phyloP scores from a whole-genome alignment of 164 flowering plant genomes.

The Brasenia schreberi region DNA sequence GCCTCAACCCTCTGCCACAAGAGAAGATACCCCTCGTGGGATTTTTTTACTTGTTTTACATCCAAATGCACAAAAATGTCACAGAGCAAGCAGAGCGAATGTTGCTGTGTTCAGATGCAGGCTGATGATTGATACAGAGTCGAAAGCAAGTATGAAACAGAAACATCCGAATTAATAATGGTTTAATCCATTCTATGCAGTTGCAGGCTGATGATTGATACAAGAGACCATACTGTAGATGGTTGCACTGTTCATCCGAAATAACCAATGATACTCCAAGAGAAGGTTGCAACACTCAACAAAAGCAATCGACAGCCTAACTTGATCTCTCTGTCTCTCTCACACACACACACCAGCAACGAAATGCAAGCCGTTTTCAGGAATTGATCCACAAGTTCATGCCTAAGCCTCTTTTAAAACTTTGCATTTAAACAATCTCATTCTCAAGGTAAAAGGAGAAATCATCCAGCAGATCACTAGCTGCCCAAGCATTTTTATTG shows the following conservation, averaged over 20 bases:
- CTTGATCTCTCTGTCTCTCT: neutral
- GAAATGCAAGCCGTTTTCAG: neutral
- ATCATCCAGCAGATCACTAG: too few species aligned
- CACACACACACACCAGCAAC: neutral
- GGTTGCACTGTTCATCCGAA: too few species aligned
- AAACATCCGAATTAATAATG: slow-evolving; percentile 4
- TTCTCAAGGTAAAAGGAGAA: too few species aligned
- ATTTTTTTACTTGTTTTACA: slow-evolving; percentile 52
- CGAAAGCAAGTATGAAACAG: too few species aligned
- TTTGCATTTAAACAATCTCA: too few species aligned
- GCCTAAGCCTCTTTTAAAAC: too few species aligned
- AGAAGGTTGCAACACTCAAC: neutral
- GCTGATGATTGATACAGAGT: too few species aligned
- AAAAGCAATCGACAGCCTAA: neutral
- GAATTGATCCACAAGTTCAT: too few species aligned
- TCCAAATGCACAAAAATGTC: slow-evolving; percentile 96
- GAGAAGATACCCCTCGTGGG: slow-evolving; percentile 79
- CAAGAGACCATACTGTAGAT: neutral
- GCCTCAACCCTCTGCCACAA: slow-evolving; percentile 92
- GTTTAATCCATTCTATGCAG: too few species aligned
- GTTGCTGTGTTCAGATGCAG: slow-evolving; percentile 18
- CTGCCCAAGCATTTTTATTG: too few species aligned
- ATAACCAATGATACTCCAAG: too few species aligned
- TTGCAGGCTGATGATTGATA: slow-evolving; percentile 22
- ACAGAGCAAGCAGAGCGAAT: slow-evolving; percentile 56